phyloP scores from a whole-genome alignment of 768 basidiomycete species.

The Naganishia randhawae region DNA sequence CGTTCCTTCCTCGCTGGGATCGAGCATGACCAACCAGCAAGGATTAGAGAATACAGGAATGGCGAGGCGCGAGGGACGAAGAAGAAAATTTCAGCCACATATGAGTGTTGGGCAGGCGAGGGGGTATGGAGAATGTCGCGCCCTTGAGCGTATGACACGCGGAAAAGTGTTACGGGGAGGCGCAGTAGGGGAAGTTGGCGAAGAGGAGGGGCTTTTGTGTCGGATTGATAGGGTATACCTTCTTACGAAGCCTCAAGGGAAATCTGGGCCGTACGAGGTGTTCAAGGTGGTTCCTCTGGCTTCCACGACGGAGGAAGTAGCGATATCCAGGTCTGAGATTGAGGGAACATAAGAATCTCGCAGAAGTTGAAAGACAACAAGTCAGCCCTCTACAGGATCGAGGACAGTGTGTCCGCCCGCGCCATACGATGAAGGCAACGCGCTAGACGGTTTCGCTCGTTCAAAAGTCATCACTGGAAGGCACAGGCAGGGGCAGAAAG shows the following conservation, averaged over 20 bases:
- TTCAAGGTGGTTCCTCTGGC: neutral
- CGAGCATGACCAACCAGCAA: neutral
- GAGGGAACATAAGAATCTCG: too few relatives aligned
- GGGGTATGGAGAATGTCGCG: neutral
- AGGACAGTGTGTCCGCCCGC: too few relatives aligned
- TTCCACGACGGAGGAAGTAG: too few relatives aligned
- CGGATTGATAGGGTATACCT: constrained; percentile 10
- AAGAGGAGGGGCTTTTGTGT: neutral
- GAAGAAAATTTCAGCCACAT: neutral
- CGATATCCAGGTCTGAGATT: too few relatives aligned
- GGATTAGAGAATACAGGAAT: neutral
- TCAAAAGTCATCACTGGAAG: too few relatives aligned
- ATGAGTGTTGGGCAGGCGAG: constrained; percentile 9
- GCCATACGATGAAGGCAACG: too few relatives aligned
- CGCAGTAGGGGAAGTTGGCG: neutral
- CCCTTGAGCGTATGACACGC: neutral
- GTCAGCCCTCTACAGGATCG: too few relatives aligned
- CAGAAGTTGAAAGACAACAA: too few relatives aligned
- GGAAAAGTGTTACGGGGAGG: neutral
- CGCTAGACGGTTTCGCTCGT: too few relatives aligned
- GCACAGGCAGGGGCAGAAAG: too few relatives aligned
- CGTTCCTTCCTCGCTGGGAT: neutral
- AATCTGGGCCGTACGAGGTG: constrained; percentile 6
- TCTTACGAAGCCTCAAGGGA: neutral
- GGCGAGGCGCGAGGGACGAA: neutral